A percentile compares a stretch with the other conserved stretches of the same genome.
phyloP scores from a whole-genome alignment of 75 land plant genomes.

The Picea sitchensis region DNA sequence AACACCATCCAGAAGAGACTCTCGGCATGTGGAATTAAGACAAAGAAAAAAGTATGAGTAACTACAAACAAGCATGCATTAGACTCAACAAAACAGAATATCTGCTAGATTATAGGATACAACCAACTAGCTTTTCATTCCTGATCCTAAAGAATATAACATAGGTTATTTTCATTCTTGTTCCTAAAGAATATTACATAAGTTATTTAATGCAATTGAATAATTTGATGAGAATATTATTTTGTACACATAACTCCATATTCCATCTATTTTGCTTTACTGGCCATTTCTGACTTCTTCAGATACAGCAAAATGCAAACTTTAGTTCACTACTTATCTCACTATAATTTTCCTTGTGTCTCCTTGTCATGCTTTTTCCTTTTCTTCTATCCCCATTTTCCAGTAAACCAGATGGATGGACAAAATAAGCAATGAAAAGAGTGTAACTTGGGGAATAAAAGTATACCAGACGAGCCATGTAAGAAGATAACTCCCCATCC shows the following conservation, averaged over 20 bases:
- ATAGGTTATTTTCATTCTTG: background rate
- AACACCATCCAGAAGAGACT: no score
- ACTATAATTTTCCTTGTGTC: background rate
- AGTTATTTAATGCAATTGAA: background rate
- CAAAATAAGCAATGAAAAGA: background rate
- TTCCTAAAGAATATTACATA: background rate
- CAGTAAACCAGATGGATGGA: background rate
- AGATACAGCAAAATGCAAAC: background rate
- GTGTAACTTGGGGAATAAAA: background rate
- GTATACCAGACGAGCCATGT: slow-evolving; percentile 87
- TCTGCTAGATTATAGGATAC: background rate
- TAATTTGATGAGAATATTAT: background rate
- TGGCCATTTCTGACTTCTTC: background rate
- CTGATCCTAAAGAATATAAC: no score
- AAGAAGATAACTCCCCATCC: slow-evolving; percentile 94
- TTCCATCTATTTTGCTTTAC: background rate
- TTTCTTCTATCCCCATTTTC: background rate
- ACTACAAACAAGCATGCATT: no score
- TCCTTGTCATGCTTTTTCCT: background rate
- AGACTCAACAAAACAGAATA: background rate
- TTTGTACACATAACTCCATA: background rate
- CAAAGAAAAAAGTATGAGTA: no score
- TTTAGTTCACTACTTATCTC: no score
- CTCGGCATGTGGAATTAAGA: no score
- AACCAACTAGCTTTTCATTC: background rate